These are phyloP conservation scores for Aspergillus leporis DNA, from an alignment of 495 filamentous ascomycete species.

Conservation along the genomic window DNA sequence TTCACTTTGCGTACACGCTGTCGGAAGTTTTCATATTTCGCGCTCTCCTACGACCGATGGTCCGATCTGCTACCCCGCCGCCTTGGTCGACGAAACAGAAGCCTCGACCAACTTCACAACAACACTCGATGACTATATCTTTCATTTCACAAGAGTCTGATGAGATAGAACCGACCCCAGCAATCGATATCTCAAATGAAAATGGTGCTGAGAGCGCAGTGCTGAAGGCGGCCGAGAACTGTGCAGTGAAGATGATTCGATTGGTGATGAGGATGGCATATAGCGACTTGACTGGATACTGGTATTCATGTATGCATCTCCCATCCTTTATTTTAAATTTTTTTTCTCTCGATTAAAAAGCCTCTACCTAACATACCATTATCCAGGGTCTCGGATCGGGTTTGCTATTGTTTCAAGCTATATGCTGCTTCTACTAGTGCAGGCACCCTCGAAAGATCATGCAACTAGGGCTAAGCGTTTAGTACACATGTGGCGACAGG, in stretches of 20 bases:
- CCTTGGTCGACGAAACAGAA: constrained; percentile 33
- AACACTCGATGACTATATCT: constrained; percentile 20
- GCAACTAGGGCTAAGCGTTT: constrained; percentile 28
- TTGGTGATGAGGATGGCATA: constrained; percentile 28
- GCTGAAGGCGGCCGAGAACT: constrained; percentile 36
- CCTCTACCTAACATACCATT: background rate
- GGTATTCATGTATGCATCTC: constrained; percentile 35
- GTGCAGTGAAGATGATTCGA: constrained; percentile 33
- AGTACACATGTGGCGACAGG: constrained; percentile 33
- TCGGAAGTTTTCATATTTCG: constrained; percentile 37
- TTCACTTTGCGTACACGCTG: constrained; percentile 37
- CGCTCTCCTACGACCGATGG: constrained; percentile 35
- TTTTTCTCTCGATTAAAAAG: too few species aligned
- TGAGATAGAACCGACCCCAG: constrained; percentile 21
- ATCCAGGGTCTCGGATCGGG: constrained; percentile 36
- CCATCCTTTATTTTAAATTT: background rate
- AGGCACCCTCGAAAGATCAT: constrained; percentile 31
- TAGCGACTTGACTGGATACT: constrained; percentile 34
- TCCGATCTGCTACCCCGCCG: constrained; percentile 33
- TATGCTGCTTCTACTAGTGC: constrained; percentile 33
- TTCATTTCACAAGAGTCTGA: constrained; percentile 12
- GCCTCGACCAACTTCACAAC: background rate
- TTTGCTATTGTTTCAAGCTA: constrained; percentile 40
- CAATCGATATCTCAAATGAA: constrained; percentile 24
- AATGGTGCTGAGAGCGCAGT: constrained; percentile 25